Conservation (phyloP, 2,329 filamentous ascomycete species). For the Stagonosporopsis chrysanthemi region DNA sequence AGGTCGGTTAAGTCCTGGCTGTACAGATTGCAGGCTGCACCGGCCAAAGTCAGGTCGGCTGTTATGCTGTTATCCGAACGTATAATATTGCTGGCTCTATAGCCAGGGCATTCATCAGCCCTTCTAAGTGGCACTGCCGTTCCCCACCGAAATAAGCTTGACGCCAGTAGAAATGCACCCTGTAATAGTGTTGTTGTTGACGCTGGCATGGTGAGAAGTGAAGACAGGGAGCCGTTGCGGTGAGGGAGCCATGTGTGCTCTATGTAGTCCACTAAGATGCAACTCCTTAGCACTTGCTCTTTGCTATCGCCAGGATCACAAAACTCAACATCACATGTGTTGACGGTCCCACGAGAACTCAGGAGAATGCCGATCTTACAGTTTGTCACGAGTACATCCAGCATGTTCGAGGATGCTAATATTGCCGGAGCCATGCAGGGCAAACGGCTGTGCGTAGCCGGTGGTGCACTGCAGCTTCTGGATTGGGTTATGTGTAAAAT, state of each 20-base stretch:
- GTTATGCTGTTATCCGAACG: constrained; percentile 64
- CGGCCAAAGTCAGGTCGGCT: constrained; percentile 74
- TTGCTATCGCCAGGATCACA: constrained; percentile 15
- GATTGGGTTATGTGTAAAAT: constrained; percentile 15
- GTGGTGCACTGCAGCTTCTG: constrained; percentile 14
- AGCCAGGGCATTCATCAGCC: constrained; percentile 66
- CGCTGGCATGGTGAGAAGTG: constrained; percentile 33
- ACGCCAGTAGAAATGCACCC: constrained; percentile 31
- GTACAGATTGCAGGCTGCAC: constrained; percentile 67
- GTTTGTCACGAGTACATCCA: constrained; percentile 42
- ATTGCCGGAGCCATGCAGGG: constrained; percentile 23
- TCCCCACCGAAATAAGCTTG: constrained; percentile 31
- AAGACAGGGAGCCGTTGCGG: constrained; percentile 31
- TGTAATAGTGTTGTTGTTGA: constrained; percentile 33
- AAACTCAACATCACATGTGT: constrained; percentile 17
- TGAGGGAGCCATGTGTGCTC: constrained; percentile 33
- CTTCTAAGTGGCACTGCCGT: constrained; percentile 31
- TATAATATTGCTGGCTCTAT: constrained; percentile 67
- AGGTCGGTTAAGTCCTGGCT: constrained; percentile 64
- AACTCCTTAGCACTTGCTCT: constrained; percentile 39
- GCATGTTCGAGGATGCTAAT: constrained; percentile 19
- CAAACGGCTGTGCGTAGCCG: constrained; percentile 16
- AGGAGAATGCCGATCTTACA: constrained; percentile 37
- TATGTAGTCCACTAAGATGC: constrained; percentile 43
- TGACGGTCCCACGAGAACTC: constrained; percentile 20